These are phyloP conservation scores for Myotisia sp. DNA, from an alignment of 2,329 filamentous ascomycete genomes.

Conservation along the genomic window DNA sequence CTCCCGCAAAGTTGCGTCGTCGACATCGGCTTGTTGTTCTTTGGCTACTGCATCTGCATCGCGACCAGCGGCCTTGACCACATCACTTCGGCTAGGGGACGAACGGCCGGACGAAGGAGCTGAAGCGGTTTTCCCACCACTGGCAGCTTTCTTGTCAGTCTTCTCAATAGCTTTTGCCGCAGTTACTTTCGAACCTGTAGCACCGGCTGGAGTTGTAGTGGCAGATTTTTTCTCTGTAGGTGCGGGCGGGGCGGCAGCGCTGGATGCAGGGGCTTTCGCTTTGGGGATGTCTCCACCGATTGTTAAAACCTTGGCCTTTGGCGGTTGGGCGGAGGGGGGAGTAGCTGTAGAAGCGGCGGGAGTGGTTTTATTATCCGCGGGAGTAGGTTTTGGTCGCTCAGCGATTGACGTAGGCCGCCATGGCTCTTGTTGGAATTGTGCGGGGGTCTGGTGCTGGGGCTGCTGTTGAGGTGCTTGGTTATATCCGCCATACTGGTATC, in stretches of 20 bases:
- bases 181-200: constrained; percentile 61
- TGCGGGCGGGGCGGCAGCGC: constrained; percentile 22
- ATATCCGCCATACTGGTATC: constrained; percentile 32
- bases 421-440: constrained; percentile 33
- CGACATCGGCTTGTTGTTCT: constrained; percentile 64
- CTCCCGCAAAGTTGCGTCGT: constrained; percentile 76
- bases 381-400: constrained; percentile 8
- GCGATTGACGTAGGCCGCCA: constrained; percentile 17
- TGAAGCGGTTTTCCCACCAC: constrained; percentile 62
- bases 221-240: constrained; percentile 39
- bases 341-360: constrained; percentile 37
- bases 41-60: constrained; percentile 73
- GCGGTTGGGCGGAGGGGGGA: constrained; percentile 26
- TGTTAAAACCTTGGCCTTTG: constrained; percentile 47
- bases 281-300: constrained; percentile 46
- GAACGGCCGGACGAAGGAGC: constrained; percentile 71
- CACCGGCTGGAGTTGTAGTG: constrained; percentile 36
- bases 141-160: constrained; percentile 53
- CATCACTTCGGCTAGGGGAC: constrained; percentile 52
- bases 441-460: constrained; percentile 24
- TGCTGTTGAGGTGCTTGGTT: constrained; percentile 31
- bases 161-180: constrained; percentile 87
- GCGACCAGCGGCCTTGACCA: constrained; percentile 43
- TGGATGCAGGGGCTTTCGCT: constrained; percentile 67
- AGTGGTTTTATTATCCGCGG: constrained; percentile 26